Evolutionary conservation across 345 rosid genomes (phyloP).

Genomic region (Ricinus communis): DNA sequence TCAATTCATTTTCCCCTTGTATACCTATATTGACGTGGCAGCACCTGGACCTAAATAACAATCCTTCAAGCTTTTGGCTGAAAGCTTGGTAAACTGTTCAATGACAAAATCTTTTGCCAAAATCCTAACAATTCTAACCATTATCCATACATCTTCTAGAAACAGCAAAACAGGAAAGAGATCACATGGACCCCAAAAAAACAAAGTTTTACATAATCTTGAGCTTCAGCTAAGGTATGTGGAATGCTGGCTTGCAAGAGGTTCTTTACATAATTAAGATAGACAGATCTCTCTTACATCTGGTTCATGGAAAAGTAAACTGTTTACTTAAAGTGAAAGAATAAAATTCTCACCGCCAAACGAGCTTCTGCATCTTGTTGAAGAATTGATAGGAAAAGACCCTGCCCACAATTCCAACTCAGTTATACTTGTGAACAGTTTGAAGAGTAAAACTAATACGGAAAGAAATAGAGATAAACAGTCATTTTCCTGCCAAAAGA

Average conservation of each 20-base stretch:
- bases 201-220: not conserved
- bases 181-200: not conserved
- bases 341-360: constrained; percentile 53
- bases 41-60: not conserved
- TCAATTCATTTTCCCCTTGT: not conserved
- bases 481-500: not conserved
- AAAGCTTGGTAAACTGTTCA: too few species aligned
- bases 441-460: too few species aligned
- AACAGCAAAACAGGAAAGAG: not conserved
- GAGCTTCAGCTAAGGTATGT: not conserved
- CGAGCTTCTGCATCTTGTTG: constrained; percentile 79
- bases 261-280: too few species aligned
- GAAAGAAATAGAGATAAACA: not conserved
- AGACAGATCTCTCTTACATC: not conserved
- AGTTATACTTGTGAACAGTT: not conserved
- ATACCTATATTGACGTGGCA: too few species aligned
- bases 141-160: too few species aligned
- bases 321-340: constrained; percentile 7
- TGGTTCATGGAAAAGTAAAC: not conserved
- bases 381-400: constrained; percentile 67
- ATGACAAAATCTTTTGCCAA: too few species aligned
- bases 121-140: too few species aligned
- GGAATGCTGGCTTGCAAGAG: not conserved
- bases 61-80: not conserved
- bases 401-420: constrained; percentile 48